A percentile compares a stretch with the other conserved stretches of the same genome.
Evolutionary conservation across 495 filamentous ascomycete species (phyloP).

Genomic region (Daldinia vernicosa): DNA sequence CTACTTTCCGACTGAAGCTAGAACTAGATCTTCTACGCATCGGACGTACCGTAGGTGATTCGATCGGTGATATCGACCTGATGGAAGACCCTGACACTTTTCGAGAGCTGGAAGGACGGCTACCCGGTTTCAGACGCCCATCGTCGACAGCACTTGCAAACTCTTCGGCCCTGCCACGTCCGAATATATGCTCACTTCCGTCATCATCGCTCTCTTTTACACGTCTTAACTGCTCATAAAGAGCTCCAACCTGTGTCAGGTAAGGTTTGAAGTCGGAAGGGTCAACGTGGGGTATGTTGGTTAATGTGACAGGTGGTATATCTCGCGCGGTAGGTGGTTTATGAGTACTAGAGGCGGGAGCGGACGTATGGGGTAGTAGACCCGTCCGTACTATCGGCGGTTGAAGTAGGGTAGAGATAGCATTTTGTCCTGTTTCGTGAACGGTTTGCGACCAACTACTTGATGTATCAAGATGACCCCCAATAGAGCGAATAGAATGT

Average conservation of each 20-base stretch:
- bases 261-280: conserved; percentile 82
- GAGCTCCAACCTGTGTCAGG: conserved; percentile 77
- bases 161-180: conserved; percentile 61
- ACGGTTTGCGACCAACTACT: conserved; percentile 67
- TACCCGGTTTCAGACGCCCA: conserved; percentile 54
- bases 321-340: conserved; percentile 89
- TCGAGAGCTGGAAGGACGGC: conserved; percentile 50
- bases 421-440: conserved; percentile 83
- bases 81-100: conserved; percentile 59
- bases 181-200: conserved; percentile 54
- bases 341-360: conserved; percentile 71
- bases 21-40: conserved; percentile 58
- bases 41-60: conserved; percentile 54
- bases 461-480: conserved; percentile 73
- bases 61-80: conserved; percentile 60
- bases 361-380: conserved; percentile 75
- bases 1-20: conserved; percentile 57
- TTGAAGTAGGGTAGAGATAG: conserved; percentile 93
- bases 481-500: conserved; percentile 72
- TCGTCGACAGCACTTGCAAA: conserved; percentile 57
- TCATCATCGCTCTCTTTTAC: conserved; percentile 75
- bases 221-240: conserved; percentile 84
- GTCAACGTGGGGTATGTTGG: conserved; percentile 87
- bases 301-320: conserved; percentile 92
- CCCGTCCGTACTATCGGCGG: conserved; percentile 90